phyloP scores from a whole-genome alignment of 805 yeast genomes.

The Pichia sporocuriosa region DNA sequence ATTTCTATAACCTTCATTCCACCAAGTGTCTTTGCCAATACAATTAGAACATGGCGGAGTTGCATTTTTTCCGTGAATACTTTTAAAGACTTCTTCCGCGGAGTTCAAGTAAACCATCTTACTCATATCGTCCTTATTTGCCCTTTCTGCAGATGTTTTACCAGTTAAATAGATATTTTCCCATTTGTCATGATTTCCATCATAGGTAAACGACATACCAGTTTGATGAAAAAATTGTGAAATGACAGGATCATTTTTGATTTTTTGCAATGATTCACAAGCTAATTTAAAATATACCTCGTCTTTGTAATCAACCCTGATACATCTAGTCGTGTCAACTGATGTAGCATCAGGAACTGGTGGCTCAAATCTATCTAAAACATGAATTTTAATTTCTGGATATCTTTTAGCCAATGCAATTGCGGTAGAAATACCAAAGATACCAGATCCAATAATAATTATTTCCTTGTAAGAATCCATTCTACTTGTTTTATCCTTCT shows the following conservation, averaged over 20 bases:
- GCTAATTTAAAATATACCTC: conserved; percentile 19
- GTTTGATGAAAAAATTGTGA: conserved; percentile 19
- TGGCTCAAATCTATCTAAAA: conserved; percentile 25
- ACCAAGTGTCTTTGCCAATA: conserved; percentile 8
- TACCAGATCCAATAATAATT: conserved; percentile 43
- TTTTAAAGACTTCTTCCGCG: conserved; percentile 6
- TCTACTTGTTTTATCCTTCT: too few relatives aligned
- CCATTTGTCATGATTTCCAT: conserved; percentile 23
- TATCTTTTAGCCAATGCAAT: conserved; percentile 20
- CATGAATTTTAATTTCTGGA: conserved; percentile 13
- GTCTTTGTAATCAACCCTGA: conserved; percentile 22
- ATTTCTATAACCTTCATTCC: conserved; percentile 23
- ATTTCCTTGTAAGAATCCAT: conserved; percentile 4
- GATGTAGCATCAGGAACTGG: conserved; percentile 24
- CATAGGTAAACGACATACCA: conserved; percentile 23
- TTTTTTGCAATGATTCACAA: conserved; percentile 16
- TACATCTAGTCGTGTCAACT: conserved; percentile 24
- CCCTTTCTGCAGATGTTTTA: conserved; percentile 14
- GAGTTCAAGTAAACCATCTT: conserved; percentile 9
- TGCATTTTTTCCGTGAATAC: conserved; percentile 9
- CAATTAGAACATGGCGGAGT: neutral
- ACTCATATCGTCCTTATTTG: conserved; percentile 11
- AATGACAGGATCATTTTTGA: conserved; percentile 19
- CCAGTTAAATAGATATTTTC: conserved; percentile 17
- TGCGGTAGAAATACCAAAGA: conserved; percentile 44